Percentiles rank a stretch among this genome's conserved stretches.
These are phyloP conservation scores for Debaryomycetaceae sp. DNA, from an alignment of 1,139 yeast species.

Conservation along the genomic window DNA sequence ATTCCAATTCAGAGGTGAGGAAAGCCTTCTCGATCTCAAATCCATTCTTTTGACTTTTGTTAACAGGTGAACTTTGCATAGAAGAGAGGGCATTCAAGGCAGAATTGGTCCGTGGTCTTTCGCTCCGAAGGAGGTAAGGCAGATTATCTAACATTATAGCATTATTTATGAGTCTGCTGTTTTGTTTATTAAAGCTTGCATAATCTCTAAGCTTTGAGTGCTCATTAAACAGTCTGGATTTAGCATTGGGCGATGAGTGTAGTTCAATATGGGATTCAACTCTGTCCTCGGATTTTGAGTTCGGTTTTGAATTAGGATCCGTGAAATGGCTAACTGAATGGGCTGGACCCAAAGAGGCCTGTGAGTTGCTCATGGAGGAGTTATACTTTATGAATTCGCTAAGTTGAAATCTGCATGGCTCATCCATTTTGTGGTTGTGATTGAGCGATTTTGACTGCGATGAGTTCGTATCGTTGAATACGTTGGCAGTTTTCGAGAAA, in stretches of 20 bases:
- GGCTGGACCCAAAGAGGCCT: constrained; percentile 1
- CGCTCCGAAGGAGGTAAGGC: not conserved
- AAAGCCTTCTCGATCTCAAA: constrained; percentile 19
- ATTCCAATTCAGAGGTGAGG: constrained; percentile 15
- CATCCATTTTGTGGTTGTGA: not conserved
- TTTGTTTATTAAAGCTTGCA: not conserved
- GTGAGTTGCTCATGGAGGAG: constrained; percentile 1
- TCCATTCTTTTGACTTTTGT: constrained; percentile 7
- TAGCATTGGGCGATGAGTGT: not conserved
- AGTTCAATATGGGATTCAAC: not conserved
- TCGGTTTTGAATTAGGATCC: not conserved
- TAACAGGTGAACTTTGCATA: constrained; percentile 10
- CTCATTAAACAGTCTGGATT: not conserved
- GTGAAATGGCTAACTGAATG: not conserved
- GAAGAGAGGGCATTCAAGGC: not conserved
- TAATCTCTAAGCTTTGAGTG: not conserved
- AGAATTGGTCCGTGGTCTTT: not conserved
- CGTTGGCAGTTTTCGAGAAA: constrained; percentile 4
- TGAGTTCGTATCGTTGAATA: constrained; percentile 6
- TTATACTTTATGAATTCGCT: constrained; percentile 1
- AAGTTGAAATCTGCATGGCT: constrained; percentile 1
- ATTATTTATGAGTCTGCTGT: not conserved
- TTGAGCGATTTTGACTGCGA: constrained; percentile 4
- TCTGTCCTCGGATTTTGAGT: not conserved
- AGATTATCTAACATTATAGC: not conserved